Evolutionary conservation across 176 grass and related monocot species (phyloP).

Genomic region (Rhipidocladum racemiflorum): DNA sequence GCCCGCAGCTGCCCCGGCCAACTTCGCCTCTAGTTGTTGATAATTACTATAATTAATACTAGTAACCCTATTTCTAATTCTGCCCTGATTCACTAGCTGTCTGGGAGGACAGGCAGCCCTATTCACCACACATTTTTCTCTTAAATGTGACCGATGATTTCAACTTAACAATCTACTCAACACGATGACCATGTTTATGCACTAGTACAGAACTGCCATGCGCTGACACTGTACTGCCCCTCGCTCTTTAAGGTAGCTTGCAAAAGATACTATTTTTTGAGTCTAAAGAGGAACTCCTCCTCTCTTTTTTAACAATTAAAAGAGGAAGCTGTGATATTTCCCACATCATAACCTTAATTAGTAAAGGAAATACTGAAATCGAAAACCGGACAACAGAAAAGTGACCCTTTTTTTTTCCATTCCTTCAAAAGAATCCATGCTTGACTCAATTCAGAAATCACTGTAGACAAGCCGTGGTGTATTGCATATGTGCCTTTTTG

Average conservation of each 20-base stretch:
- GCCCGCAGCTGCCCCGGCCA: neutral
- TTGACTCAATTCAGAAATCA: neutral
- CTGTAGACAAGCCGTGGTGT: neutral
- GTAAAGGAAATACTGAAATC: neutral
- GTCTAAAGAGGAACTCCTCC: too few relatives aligned
- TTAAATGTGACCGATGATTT: neutral
- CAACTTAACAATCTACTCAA: neutral
- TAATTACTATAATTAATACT: neutral
- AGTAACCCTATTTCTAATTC: neutral
- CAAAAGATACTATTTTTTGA: too few relatives aligned
- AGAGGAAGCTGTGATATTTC: neutral
- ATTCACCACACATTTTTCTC: neutral
- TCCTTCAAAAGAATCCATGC: neutral
- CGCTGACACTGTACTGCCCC: too few relatives aligned
- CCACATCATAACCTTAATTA: neutral
- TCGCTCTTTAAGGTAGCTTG: too few relatives aligned
- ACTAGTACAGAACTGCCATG: neutral
- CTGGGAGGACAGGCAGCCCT: too few relatives aligned
- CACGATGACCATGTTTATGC: neutral
- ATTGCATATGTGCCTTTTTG: neutral
- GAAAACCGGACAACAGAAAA: neutral
- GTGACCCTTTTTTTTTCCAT: neutral
- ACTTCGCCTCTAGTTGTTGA: neutral
- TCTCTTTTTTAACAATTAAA: neutral
- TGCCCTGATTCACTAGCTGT: too few relatives aligned